phyloP scores from a whole-genome alignment of 306 rosid genomes.

The Vigna unguiculata region DNA sequence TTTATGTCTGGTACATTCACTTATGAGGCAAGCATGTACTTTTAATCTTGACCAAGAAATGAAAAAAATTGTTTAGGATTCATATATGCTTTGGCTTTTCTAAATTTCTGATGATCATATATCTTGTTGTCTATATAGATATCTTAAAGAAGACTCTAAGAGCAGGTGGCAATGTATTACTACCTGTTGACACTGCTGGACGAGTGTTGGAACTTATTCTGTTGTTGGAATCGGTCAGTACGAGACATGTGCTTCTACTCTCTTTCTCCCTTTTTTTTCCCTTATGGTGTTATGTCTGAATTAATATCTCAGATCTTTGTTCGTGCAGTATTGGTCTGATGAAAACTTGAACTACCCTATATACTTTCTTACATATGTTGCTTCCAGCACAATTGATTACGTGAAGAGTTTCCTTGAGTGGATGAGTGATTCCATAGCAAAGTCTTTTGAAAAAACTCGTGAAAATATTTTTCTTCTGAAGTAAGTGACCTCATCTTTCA shows the following conservation, averaged over 20 bases:
- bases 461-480: conserved; percentile 88
- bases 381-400: conserved; percentile 91
- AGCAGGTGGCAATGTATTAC: conserved; percentile 84
- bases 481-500: conserved; percentile 60
- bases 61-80: conserved; percentile 30
- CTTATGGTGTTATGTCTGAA: background rate
- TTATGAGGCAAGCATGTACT: conserved; percentile 21
- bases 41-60: conserved; percentile 17
- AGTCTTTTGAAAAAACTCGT: conserved; percentile 93
- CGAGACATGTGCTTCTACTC: conserved; percentile 35
- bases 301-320: conserved; percentile 47
- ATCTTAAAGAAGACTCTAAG: conserved; percentile 82
- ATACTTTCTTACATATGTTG: conserved; percentile 80
- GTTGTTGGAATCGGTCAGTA: conserved; percentile 85
- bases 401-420: conserved; percentile 95
- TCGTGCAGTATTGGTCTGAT: conserved; percentile 92
- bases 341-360: conserved; percentile 81
- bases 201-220: conserved; percentile 88
- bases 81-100: conserved; percentile 38
- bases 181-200: conserved; percentile 92
- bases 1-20: background rate
- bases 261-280: background rate
- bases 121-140: conserved; percentile 57
- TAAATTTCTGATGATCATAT: conserved; percentile 45
- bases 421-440: conserved; percentile 98